These are phyloP conservation scores for Backusella luteola DNA, from an alignment of 192 early-diverging fungal species.

Conservation along the genomic window DNA sequence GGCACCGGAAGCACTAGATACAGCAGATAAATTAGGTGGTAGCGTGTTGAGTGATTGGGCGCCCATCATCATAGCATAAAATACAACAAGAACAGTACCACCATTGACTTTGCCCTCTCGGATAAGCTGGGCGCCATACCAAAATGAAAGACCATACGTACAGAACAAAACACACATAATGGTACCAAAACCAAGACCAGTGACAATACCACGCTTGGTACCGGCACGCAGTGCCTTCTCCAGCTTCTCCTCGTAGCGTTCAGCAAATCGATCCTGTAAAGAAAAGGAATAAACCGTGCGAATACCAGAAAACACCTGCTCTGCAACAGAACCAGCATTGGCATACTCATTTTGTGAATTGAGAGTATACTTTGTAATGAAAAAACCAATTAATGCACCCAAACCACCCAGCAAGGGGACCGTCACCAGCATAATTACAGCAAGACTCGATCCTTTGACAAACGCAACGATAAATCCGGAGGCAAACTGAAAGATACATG, in stretches of 20 bases:
- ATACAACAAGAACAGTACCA: conserved; percentile 71
- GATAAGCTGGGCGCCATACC: conserved; percentile 71
- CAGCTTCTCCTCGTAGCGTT: conserved; percentile 59
- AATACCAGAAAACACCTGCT: conserved; percentile 78
- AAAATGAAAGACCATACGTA: conserved; percentile 77
- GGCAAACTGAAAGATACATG: conserved; percentile 61
- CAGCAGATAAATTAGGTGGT: conserved; percentile 66
- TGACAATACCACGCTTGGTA: conserved; percentile 54
- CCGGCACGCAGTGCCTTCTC: conserved; percentile 59
- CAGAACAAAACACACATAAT: conserved; percentile 72
- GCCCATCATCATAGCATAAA: conserved; percentile 85
- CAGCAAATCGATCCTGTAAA: conserved; percentile 64
- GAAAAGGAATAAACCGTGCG: conserved; percentile 88
- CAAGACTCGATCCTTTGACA: conserved; percentile 63
- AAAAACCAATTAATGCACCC: conserved; percentile 24
- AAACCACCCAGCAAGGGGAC: conserved; percentile 64
- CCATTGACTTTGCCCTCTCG: conserved; percentile 35
- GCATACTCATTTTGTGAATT: conserved; percentile 67
- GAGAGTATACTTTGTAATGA: conserved; percentile 42
- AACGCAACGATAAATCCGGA: conserved; percentile 80
- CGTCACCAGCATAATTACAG: conserved; percentile 47
- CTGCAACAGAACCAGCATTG: conserved; percentile 77
- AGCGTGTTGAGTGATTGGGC: conserved; percentile 60
- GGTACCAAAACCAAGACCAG: conserved; percentile 64
- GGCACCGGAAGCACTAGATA: conserved; percentile 76